phyloP scores from a whole-genome alignment of 805 yeast species.

The Teunomyces gatunensis region DNA sequence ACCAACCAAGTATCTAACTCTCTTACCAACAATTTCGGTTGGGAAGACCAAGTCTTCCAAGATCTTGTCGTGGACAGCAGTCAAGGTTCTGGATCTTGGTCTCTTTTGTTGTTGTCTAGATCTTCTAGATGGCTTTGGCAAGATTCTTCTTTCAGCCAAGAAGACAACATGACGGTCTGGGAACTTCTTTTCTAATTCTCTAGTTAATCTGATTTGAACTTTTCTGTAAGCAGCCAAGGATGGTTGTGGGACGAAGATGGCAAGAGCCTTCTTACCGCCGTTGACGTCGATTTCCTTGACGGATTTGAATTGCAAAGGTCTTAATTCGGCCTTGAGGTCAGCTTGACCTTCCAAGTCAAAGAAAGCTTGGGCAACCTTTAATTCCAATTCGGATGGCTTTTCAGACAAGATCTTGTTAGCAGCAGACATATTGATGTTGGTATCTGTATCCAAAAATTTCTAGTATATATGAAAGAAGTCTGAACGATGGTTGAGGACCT shows the following conservation, averaged over 20 bases:
- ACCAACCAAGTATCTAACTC: conserved; percentile 98
- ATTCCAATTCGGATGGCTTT: conserved; percentile 97
- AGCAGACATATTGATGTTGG: conserved; percentile 74
- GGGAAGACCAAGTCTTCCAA: conserved; percentile 99
- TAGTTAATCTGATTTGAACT: conserved; percentile 95
- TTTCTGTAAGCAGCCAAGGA: conserved; percentile 89
- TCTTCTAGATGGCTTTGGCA: conserved; percentile 97
- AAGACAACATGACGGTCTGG: conserved; percentile 99
- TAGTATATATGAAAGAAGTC: conserved; percentile 6
- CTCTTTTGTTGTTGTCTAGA: conserved; percentile 96
- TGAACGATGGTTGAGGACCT: conserved; percentile 1
- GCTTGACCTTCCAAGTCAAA: conserved; percentile 94
- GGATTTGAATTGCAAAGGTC: conserved; percentile 98
- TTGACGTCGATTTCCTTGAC: conserved; percentile 97
- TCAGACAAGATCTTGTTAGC: conserved; percentile 92
- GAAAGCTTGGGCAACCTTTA: conserved; percentile 99
- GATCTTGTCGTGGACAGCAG: conserved; percentile 97
- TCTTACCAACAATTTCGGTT: conserved; percentile 98
- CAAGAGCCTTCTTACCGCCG: conserved; percentile 98
- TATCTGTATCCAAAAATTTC: conserved; percentile 10
- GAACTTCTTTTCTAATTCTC: conserved; percentile 99
- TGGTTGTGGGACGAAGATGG: conserved; percentile 97
- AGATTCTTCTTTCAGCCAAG: conserved; percentile 99
- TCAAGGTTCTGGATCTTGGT: conserved; percentile 99
- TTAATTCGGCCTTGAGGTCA: conserved; percentile 95